Evolutionary conservation across 2,329 filamentous ascomycete species (phyloP), one percentile per base, ranked within the genome.

Genomic region (Colletotrichum echinochloae): DNA sequence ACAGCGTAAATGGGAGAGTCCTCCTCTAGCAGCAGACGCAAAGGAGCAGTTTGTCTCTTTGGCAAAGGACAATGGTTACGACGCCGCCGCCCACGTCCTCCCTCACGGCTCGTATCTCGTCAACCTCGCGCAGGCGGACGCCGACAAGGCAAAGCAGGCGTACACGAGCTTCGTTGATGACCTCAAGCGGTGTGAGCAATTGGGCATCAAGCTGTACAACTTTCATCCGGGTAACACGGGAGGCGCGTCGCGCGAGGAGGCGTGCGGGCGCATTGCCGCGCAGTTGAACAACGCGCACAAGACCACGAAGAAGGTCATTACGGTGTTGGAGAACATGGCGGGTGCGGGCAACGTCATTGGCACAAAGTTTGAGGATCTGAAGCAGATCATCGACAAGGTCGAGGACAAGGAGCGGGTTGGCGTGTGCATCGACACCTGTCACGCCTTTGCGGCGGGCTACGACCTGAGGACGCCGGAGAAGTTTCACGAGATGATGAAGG

Each of bases 101-200:
- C 96, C 96, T 0, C 96, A 99, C 79, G 96, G 96, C 41, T 97
- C 94, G 1, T 99, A 99, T 79, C 91, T 99, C 9, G 94, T 99
- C 77, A 99, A 99, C 78, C 89, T 99, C 7, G 96, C 96, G 0
- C 94, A 97, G 77, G 87, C 90, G 5, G 95, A 98, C 77, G 80
- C 88, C 33, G 87, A 86, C 48, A 97, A 97, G 79, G 93, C 94
- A 2, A 87, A 90, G 61, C 94, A 98, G 83, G 95, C 95, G 1
- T 98, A 97, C 78, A 87, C 85, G 48, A 89, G 90, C 67, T 99
- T 99, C 80, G 78, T 97, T 20, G 95, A 99, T 76, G 96, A 99
- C 79, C 85, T 99, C 1, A 84, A 89, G 60, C 90, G 96, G 12
- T 98, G 96, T 80, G 93, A 97, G 77, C 86, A 87, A 55, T 88